Base-by-base conservation (phyloP, 176 grass and related monocot genomes). In the Oryza punctata region DNA sequence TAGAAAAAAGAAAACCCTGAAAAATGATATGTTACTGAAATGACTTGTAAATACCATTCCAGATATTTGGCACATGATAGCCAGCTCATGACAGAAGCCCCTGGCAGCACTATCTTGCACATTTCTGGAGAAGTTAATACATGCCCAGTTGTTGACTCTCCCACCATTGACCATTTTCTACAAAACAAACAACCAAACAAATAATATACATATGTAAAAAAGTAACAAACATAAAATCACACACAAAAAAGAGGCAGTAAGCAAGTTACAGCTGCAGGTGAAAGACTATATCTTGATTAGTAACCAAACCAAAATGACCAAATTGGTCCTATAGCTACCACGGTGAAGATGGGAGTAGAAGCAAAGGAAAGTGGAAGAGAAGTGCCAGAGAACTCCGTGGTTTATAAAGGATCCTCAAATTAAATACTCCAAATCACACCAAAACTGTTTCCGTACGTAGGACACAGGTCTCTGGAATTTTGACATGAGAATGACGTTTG, bases 131-230 rank as follows among this genome's bases (percentile, higher is more conserved):
- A 97, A 97, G 70, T 94, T 94, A 33, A 97, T 94, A 44, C 91
- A 94, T 21, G 80, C 63, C 94, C 94, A 97, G 81, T 83, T 82
- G 82, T 57, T 87, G 28, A 97, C 94, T 78, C 82, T 88, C 25
- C 87, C 91, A 67, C 94, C 91, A 88, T 94, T 94, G 29, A 90
- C 91, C 94, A 97, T 94, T 97, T 91, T 97, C 94, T 97, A 74
- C 38, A 54, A 67, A 71, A 32, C 76, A 88, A 74, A 83, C 77
- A 67, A 46, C 19, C 7, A 18, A 85, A 60, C 6, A 18, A 50
- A 50, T 50, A 50, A 50, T 50, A 85, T 11, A 91, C 18, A 72
- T 16, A 81, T 76, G 40, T 66, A 9, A 84, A 65, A 32, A 86
- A 79, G 19, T n/a, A 59, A 27, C n/a, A n/a, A 59, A 27, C 47